A percentile compares a stretch with the other conserved stretches of the same genome.
phyloP scores from a whole-genome alignment of 192 early-diverging fungal genomes.

The Coemansia sp. region DNA sequence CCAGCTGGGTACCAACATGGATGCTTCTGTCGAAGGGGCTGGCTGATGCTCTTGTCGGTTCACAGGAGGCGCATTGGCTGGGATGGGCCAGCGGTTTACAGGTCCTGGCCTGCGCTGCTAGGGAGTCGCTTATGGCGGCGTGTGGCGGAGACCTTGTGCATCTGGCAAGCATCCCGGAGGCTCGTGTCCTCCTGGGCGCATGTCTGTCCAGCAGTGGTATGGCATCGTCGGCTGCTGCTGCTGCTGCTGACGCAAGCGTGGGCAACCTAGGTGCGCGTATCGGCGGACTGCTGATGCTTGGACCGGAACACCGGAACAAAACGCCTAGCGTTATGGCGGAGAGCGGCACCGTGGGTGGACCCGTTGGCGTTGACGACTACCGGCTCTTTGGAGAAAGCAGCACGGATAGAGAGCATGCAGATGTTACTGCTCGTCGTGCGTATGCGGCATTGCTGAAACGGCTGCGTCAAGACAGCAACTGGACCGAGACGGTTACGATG shows the following conservation, averaged over 20 bases:
- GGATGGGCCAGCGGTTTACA: constrained; percentile 10
- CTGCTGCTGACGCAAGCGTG: background rate
- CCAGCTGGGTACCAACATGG: constrained; percentile 37
- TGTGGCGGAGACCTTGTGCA: background rate
- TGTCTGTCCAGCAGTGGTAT: background rate
- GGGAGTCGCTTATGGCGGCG: background rate
- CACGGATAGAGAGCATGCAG: background rate
- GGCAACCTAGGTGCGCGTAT: constrained; percentile 39
- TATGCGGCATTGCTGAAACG: background rate
- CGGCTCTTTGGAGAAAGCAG: background rate
- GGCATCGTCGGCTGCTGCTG: background rate
- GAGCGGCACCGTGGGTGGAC: background rate
- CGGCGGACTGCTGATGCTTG: constrained; percentile 38
- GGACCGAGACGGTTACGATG: constrained; percentile 30
- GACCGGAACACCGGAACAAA: background rate
- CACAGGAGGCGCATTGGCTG: background rate
- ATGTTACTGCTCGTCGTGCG: background rate
- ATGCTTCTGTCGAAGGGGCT: constrained; percentile 16
- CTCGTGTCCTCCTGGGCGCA: background rate
- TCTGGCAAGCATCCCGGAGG: background rate
- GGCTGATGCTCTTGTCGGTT: constrained; percentile 17
- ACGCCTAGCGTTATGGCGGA: background rate
- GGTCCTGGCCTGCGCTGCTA: background rate
- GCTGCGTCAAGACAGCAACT: constrained; percentile 16
- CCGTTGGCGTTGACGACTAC: background rate